A percentile compares a stretch with the other conserved stretches of the same genome.
Evolutionary conservation across 2,329 filamentous ascomycete species (phyloP).

Genomic region (Rhynchosporium secalis): DNA sequence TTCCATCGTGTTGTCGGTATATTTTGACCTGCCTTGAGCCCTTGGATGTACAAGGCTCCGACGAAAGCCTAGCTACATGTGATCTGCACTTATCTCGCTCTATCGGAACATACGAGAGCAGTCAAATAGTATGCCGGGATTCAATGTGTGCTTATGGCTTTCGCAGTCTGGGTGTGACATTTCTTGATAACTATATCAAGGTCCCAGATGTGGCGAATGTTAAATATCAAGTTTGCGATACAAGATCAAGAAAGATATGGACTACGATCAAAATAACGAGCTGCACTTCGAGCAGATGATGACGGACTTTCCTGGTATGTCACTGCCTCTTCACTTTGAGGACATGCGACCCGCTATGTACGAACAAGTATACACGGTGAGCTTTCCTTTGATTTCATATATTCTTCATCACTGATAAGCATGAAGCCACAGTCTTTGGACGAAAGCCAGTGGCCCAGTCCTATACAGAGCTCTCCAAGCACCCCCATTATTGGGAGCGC

Average conservation of each 20-base stretch:
- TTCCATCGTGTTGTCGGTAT: neutral
- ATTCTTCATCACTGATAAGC: neutral
- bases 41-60: neutral
- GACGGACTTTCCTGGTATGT: neutral
- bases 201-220: conserved; percentile 1
- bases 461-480: conserved; percentile 2
- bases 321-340: conserved; percentile 1
- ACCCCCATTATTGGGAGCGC: neutral
- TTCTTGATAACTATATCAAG: conserved; percentile 6
- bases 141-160: neutral
- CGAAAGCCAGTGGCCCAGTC: neutral
- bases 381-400: neutral
- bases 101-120: neutral
- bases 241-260: neutral
- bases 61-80: neutral
- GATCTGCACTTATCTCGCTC: neutral
- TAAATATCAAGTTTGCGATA: neutral
- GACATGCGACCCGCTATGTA: neutral
- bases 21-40: neutral
- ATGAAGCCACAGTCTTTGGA: conserved; percentile 1
- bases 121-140: neutral
- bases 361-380: conserved; percentile 2
- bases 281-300: conserved; percentile 1
- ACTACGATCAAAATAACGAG: conserved; percentile 1
- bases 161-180: neutral